Conservation (phyloP, 164 flowering plant species). For the Stephania japonica region DNA sequence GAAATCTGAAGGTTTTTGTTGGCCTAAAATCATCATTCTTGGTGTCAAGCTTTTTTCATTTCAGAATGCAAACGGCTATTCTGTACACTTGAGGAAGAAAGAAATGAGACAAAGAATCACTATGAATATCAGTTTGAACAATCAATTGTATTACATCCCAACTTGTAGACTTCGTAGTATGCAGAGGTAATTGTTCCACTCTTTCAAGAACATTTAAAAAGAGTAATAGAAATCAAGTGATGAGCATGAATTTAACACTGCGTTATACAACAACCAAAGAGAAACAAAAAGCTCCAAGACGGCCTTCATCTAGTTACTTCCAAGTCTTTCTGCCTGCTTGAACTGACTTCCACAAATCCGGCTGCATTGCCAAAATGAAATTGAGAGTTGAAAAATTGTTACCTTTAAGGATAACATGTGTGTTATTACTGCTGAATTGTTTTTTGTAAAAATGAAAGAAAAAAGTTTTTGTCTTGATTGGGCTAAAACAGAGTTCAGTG, state of each 20-base stretch:
- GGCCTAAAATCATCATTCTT: neutral
- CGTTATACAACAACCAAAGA: neutral
- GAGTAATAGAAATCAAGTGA: neutral
- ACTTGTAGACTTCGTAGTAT: neutral
- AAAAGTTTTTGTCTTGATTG: neutral
- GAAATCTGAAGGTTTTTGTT: neutral
- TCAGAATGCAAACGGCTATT: no score
- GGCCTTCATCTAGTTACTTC: neutral
- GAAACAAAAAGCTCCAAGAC: neutral
- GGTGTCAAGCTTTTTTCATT: neutral
- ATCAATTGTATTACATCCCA: slow-evolving; percentile 4
- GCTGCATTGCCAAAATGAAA: neutral
- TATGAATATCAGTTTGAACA: slow-evolving; percentile 3
- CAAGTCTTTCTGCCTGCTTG: neutral
- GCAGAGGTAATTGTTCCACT: neutral
- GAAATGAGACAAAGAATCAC: neutral
- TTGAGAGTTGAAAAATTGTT: neutral
- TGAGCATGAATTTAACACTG: neutral
- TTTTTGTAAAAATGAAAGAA: neutral
- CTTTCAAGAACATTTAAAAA: neutral
- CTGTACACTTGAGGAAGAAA: neutral
- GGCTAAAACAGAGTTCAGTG: neutral
- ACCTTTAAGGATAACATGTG: no score
- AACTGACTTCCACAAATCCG: neutral
- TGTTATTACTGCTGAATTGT: neutral